These are phyloP conservation scores for Cenchrus americanus DNA, from an alignment of 176 grass and related monocot species.

Conservation along the genomic window DNA sequence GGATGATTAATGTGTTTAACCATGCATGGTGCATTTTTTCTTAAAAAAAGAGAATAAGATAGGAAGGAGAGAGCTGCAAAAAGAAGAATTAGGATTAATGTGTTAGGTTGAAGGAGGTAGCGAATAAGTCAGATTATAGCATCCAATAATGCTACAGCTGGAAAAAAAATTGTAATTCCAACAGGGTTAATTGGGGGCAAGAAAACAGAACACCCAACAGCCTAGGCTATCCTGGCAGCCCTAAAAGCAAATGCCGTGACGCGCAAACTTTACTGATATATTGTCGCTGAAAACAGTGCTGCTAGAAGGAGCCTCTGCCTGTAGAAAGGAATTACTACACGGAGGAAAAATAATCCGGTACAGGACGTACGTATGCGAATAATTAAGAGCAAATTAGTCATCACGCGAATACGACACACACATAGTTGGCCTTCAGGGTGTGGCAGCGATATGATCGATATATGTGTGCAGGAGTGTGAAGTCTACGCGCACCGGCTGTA, in stretches of 20 bases:
- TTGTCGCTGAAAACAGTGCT: not conserved
- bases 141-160: not conserved
- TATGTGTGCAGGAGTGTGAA: not conserved
- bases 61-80: not conserved
- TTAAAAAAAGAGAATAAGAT: too few species aligned
- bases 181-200: not conserved
- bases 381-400: not conserved
- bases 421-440: not conserved
- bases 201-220: not conserved
- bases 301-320: too few species aligned
- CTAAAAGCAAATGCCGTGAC: conserved; percentile 34
- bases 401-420: not conserved
- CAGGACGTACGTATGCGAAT: not conserved
- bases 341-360: not conserved
- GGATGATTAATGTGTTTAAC: too few species aligned
- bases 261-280: conserved; percentile 36
- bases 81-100: not conserved
- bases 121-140: not conserved
- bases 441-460: not conserved
- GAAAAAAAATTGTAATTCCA: not conserved
- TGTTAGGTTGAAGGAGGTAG: not conserved
- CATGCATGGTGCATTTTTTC: too few species aligned
- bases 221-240: conserved; percentile 4
- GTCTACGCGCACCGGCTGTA: conserved; percentile 15
- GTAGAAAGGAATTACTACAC: conserved; percentile 2